phyloP scores from a whole-genome alignment of 2,329 filamentous ascomycete species.

The Coniochaeta sp. region DNA sequence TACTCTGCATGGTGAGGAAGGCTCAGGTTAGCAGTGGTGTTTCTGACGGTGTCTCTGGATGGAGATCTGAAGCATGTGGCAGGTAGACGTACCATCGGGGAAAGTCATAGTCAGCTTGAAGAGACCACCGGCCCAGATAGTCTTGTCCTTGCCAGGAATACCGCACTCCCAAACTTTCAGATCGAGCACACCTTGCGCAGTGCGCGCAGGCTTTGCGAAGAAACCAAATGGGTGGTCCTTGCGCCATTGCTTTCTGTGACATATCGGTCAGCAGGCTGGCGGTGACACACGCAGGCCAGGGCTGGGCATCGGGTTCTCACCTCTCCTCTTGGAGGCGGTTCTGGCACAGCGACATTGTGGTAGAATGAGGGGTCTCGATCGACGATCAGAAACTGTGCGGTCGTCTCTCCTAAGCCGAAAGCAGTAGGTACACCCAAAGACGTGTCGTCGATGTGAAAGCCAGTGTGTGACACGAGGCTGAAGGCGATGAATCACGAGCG shows the following conservation, averaged over 20 bases:
- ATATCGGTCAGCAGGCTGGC: conserved; percentile 2
- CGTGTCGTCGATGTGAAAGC: neutral
- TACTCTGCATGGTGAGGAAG: conserved; percentile 58
- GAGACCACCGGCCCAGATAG: conserved; percentile 93
- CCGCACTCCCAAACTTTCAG: conserved; percentile 96
- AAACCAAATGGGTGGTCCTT: conserved; percentile 97
- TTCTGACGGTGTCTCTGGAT: neutral
- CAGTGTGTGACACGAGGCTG: conserved; percentile 1
- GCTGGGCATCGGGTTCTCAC: conserved; percentile 37
- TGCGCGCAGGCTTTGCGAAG: conserved; percentile 82
- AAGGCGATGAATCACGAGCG: neutral
- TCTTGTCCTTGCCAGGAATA: conserved; percentile 92
- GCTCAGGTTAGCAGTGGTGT: neutral
- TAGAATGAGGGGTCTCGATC: neutral
- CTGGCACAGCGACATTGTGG: conserved; percentile 74
- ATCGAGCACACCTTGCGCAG: conserved; percentile 72
- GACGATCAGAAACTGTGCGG: neutral
- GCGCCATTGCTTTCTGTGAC: conserved; percentile 83
- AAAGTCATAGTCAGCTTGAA: conserved; percentile 93
- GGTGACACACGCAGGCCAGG: neutral
- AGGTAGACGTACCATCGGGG: conserved; percentile 65
- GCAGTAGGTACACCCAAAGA: neutral
- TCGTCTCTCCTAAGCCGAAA: neutral
- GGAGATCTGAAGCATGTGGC: neutral
- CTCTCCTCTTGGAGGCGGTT: conserved; percentile 85